Percentiles rank a stretch among this genome's conserved stretches.
These are phyloP conservation scores for Leccinum fibrillosum DNA, from an alignment of 768 basidiomycete species.

Conservation along the genomic window DNA sequence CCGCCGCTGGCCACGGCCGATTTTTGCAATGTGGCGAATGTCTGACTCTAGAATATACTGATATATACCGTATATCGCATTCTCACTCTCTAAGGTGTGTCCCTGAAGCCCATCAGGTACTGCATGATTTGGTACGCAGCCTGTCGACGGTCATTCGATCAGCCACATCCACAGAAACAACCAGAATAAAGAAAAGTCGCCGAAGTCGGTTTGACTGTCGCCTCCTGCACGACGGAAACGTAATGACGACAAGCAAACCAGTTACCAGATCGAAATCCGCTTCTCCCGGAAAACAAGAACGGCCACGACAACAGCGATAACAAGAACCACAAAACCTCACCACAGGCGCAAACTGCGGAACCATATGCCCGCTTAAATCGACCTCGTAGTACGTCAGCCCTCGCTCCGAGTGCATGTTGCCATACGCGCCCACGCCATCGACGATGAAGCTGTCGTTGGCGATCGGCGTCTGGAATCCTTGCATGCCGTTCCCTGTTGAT, in stretches of 20 bases:
- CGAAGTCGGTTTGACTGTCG: not conserved
- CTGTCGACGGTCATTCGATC: conserved; percentile 28
- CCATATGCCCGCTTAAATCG: conserved; percentile 69
- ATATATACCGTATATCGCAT: not conserved
- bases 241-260: not conserved
- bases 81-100: conserved; percentile 30
- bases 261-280: too few relatives aligned
- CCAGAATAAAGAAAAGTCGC: too few relatives aligned
- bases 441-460: conserved; percentile 64
- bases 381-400: conserved; percentile 68
- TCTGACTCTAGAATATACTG: too few relatives aligned
- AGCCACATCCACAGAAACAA: not conserved
- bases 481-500: conserved; percentile 23
- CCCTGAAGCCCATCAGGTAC: conserved; percentile 62
- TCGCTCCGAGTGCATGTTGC: conserved; percentile 63
- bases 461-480: conserved; percentile 75
- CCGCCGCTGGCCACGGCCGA: too few relatives aligned
- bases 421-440: conserved; percentile 66
- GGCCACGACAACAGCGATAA: not conserved
- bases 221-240: not conserved
- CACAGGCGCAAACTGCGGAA: conserved; percentile 63
- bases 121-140: conserved; percentile 70
- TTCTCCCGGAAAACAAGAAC: too few relatives aligned
- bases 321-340: conserved; percentile 34
- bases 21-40: too few relatives aligned